phyloP scores from a whole-genome alignment of 768 basidiomycete genomes.

The Tricholoma furcatifolium region DNA sequence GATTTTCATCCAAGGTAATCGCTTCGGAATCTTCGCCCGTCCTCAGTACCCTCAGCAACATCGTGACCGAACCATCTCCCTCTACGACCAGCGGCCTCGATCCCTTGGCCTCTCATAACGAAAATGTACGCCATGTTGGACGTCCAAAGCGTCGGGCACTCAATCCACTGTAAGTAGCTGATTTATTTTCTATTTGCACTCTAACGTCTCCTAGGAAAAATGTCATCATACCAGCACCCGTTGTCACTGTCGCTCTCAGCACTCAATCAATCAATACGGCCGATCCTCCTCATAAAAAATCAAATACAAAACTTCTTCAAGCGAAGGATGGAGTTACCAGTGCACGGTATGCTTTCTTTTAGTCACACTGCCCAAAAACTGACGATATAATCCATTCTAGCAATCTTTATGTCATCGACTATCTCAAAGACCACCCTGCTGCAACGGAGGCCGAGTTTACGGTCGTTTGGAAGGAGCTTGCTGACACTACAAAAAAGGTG shows the following conservation, averaged over 20 bases:
- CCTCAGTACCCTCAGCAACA: not conserved
- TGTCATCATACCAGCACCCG: not conserved
- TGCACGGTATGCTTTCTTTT: not conserved
- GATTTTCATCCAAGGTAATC: too few species aligned
- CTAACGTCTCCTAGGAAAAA: not conserved
- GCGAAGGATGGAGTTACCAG: not conserved
- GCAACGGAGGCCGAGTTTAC: not conserved
- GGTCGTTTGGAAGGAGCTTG: not conserved
- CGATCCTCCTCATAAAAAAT: not conserved
- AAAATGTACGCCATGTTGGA: too few species aligned
- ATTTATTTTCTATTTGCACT: not conserved
- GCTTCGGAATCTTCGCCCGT: not conserved
- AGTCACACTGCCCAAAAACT: not conserved
- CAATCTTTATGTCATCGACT: not conserved
- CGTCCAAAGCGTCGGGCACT: not conserved
- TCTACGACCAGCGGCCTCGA: not conserved
- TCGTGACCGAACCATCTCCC: not conserved
- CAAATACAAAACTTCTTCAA: not conserved
- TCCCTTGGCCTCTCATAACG: too few species aligned
- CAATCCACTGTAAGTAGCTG: not conserved
- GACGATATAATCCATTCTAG: not conserved
- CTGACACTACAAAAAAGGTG: not conserved
- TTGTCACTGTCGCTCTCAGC: not conserved
- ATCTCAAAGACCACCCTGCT: not conserved
- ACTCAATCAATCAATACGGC: not conserved